Evolutionary conservation across 2,329 filamentous ascomycete species (phyloP).

Genomic region (Monosporascus sp.): DNA sequence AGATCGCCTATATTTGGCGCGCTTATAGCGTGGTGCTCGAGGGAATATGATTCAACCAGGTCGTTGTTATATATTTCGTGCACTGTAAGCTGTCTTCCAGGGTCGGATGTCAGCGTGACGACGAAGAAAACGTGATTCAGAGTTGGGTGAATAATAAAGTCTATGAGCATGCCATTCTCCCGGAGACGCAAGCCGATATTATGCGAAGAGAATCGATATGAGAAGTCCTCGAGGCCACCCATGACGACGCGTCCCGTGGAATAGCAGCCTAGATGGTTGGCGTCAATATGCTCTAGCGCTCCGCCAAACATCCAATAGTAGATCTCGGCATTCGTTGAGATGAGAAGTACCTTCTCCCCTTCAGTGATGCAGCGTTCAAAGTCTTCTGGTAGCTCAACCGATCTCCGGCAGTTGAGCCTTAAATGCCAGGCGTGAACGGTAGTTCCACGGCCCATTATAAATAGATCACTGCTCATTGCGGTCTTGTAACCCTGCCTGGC

Average conservation of each 20-base stretch:
- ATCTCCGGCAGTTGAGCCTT: constrained; percentile 15
- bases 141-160: constrained; percentile 24
- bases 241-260: constrained; percentile 13
- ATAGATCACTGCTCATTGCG: constrained; percentile 22
- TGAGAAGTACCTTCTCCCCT: constrained; percentile 20
- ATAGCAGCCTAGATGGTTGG: constrained; percentile 5
- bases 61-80: constrained; percentile 18
- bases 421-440: constrained; percentile 26
- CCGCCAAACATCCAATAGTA: constrained; percentile 22
- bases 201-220: constrained; percentile 7
- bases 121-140: constrained; percentile 19
- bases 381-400: constrained; percentile 16
- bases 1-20: constrained; percentile 10
- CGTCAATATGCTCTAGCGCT: constrained; percentile 12
- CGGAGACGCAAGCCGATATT: constrained; percentile 14
- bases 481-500: constrained; percentile 21
- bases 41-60: constrained; percentile 14
- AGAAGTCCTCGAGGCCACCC: constrained; percentile 8
- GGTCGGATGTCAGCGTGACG: constrained; percentile 14
- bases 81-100: constrained; percentile 14
- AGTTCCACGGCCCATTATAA: constrained; percentile 21
- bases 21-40: constrained; percentile 12
- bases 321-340: constrained; percentile 18
- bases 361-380: constrained; percentile 22
- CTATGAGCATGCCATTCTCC: constrained; percentile 15